Evolutionary conservation across 2,329 filamentous ascomycete species (phyloP), one percentile per base, ranked within the genome.

Genomic region (Passalora sequoiae): DNA sequence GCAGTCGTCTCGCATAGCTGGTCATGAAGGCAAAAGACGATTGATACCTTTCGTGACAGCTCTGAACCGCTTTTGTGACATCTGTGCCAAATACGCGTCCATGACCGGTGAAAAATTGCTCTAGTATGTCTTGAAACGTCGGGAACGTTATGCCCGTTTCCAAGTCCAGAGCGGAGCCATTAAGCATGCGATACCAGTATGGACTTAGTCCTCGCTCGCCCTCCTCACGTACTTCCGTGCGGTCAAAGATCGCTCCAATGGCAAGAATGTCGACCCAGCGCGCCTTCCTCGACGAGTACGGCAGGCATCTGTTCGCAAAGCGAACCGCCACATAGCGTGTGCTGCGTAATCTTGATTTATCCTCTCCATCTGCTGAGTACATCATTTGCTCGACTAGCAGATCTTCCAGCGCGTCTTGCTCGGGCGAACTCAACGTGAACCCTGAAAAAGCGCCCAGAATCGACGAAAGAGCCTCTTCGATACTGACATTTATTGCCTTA

Each of bases 241-340:
- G 78, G 60, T 89, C 84, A 38, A 80, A 76, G 2, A 69, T 65
- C 9, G 81, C 81, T 12, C 78, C 80, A 6, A 92, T 71, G 6
- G 89, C 91, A 38, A 96, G 73, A 12, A 97, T 77, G 62, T 96
- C 81, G 35, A 96, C 85, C 86, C 88, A 96, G 37, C 92, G 79
- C 19, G 81, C 92, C 27, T 83, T 73, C 7, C 87, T 74, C 58
- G 95, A 88, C 15, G 75, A 75, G 56, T 88, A 96, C 1, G 84
- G 78, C 4, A 98, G 71, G 58, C 88, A 94, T 38, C 86, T 78
- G 60, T 97, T 97, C 8, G 88, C 87, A 73, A 91, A 96, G 45
- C 92, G 86, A 6, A 92, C 82, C 17, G 83, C 83, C 15, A 87
- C 83, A 66, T 89, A 92, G 6, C 86, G 80, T 24, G 85, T 84